Evolutionary conservation across 129 eudicot species (phyloP).

Genomic region (Erigeron canadensis): DNA sequence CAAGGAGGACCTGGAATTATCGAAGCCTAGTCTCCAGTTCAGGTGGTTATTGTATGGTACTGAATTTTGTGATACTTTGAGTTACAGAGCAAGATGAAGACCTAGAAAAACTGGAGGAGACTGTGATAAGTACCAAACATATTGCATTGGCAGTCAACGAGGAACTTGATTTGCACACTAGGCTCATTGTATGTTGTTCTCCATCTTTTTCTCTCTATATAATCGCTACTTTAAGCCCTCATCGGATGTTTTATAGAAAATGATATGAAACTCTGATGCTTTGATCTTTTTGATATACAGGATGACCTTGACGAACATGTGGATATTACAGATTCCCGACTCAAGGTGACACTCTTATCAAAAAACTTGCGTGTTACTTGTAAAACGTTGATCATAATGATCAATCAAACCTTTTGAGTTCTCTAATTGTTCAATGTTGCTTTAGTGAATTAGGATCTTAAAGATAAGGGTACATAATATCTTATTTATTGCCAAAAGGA

Average conservation of each 20-base stretch:
- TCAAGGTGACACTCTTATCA: slow-evolving; percentile 52
- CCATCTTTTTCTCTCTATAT: not conserved
- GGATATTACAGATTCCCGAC: slow-evolving; percentile 73
- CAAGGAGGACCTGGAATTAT: not conserved
- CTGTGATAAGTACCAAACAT: slow-evolving; percentile 84
- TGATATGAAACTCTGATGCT: slow-evolving; percentile 15
- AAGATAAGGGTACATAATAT: not conserved
- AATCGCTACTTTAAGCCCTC: slow-evolving; percentile 9
- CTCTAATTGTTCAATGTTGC: not conserved
- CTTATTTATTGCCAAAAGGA: no score
- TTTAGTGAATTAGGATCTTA: not conserved
- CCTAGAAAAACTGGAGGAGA: slow-evolving; percentile 84
- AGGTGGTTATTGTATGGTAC: slow-evolving; percentile 1
- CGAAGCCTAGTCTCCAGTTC: not conserved
- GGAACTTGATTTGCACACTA: slow-evolving; percentile 83
- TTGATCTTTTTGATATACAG: slow-evolving; percentile 45
- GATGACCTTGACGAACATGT: slow-evolving; percentile 86
- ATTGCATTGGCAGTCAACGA: slow-evolving; percentile 90
- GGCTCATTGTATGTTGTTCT: slow-evolving; percentile 66
- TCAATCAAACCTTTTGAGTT: not conserved
- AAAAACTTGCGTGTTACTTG: slow-evolving; percentile 6
- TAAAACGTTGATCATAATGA: not conserved
- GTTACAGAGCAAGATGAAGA: slow-evolving; percentile 91
- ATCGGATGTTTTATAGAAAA: slow-evolving; percentile 6
- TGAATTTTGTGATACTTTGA: slow-evolving; percentile 14